These are phyloP conservation scores for Trichoderma orchidacearum DNA, from an alignment of 495 filamentous ascomycete genomes.

Conservation along the genomic window DNA sequence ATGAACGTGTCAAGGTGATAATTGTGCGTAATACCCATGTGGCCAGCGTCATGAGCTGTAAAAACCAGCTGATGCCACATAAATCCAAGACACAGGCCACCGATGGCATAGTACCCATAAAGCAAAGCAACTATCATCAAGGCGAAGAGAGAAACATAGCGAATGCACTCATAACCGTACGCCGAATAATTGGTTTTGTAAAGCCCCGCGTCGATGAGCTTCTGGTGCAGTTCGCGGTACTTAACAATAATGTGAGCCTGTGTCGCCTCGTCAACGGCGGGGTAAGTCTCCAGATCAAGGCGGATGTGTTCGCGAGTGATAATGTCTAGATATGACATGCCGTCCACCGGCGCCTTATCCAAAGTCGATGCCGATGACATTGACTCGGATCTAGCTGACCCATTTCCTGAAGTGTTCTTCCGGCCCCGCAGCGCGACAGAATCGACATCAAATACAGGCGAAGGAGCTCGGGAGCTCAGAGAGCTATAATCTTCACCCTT, in stretches of 20 bases:
- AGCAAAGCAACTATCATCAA: conserved; percentile 52
- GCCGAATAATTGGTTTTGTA: conserved; percentile 77
- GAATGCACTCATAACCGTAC: conserved; percentile 60
- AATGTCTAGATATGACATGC: conserved; percentile 54
- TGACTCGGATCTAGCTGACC: conserved; percentile 16
- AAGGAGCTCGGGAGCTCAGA: conserved; percentile 38
- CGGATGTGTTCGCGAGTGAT: conserved; percentile 63
- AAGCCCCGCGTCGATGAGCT: conserved; percentile 59
- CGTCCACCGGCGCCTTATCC: conserved; percentile 28
- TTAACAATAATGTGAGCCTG: conserved; percentile 68
- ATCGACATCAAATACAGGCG: conserved; percentile 52
- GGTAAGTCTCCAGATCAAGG: conserved; percentile 69
- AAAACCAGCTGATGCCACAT: conserved; percentile 97
- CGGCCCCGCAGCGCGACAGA: conserved; percentile 1
- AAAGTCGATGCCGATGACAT: conserved; percentile 26
- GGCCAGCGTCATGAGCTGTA: conserved; percentile 88
- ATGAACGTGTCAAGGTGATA: conserved; percentile 73
- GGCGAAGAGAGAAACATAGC: conserved; percentile 61
- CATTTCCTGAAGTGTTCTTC: neutral
- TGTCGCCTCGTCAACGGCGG: conserved; percentile 57
- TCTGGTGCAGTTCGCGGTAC: conserved; percentile 61
- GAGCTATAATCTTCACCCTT: neutral
- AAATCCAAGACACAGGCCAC: conserved; percentile 64
- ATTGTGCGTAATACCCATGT: conserved; percentile 92
- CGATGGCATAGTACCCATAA: conserved; percentile 58